Percentiles rank a stretch among this genome's conserved stretches.
phyloP scores from a whole-genome alignment of 2,329 filamentous ascomycete species.

The Pezicula radicicola region DNA sequence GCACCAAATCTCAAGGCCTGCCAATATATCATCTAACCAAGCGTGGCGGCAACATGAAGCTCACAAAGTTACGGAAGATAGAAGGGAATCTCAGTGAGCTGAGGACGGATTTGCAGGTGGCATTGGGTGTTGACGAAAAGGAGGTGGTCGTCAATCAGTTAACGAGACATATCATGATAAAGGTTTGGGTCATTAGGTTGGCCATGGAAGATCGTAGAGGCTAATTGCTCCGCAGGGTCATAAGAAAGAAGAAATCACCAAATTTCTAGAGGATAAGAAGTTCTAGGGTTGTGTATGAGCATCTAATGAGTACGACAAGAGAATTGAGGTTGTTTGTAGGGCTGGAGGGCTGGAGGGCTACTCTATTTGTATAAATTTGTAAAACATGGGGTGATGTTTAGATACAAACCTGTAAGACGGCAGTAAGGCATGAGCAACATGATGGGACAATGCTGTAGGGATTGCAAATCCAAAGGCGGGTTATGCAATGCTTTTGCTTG shows the following conservation, averaged over 20 bases:
- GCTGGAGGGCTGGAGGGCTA: no score
- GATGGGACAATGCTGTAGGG: no score
- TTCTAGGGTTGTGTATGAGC: slow-evolving; percentile 19
- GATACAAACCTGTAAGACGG: no score
- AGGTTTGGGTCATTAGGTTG: slow-evolving; percentile 45
- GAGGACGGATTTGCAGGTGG: slow-evolving; percentile 57
- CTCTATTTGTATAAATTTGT: no score
- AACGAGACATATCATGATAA: slow-evolving; percentile 73
- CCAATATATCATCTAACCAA: slow-evolving; percentile 75
- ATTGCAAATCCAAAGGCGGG: no score
- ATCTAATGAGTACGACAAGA: not conserved
- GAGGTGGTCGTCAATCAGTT: slow-evolving; percentile 47
- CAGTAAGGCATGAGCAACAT: no score
- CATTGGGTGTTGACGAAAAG: slow-evolving; percentile 51
- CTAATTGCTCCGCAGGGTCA: slow-evolving; percentile 37
- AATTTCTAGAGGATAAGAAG: slow-evolving; percentile 40
- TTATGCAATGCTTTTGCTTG: no score
- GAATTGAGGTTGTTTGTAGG: no score
- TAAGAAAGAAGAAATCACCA: slow-evolving; percentile 43
- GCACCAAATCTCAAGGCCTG: slow-evolving; percentile 68
- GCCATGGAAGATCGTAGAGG: not conserved
- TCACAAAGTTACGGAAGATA: slow-evolving; percentile 76
- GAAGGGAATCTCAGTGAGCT: slow-evolving; percentile 68
- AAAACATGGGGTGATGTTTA: no score
- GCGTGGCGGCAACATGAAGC: slow-evolving; percentile 70